Conservation (phyloP, 1,139 yeast genomes). For the Taphrina flavorubra region DNA sequence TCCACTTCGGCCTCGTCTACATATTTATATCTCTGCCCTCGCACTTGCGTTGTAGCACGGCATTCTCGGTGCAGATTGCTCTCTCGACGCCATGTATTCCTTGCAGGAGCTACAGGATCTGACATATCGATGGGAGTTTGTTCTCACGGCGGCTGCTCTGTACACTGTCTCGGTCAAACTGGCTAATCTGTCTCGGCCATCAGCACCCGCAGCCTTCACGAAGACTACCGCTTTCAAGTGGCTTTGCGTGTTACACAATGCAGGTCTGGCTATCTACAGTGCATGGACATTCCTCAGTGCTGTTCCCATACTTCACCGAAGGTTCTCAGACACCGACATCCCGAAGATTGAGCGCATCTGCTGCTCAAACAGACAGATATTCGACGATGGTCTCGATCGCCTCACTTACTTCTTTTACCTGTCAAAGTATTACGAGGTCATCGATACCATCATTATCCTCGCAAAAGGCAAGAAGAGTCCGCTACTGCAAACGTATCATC, state of each 20-base stretch:
- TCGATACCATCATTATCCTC: conserved; percentile 71
- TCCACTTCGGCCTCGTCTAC: too few species aligned
- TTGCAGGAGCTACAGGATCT: conserved; percentile 19
- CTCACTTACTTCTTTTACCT: conserved; percentile 73
- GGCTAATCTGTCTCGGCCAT: conserved; percentile 57
- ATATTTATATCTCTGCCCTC: too few species aligned
- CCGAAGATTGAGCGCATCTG: conserved; percentile 62
- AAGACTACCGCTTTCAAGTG: conserved; percentile 58
- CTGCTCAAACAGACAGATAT: conserved; percentile 69
- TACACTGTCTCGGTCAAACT: conserved; percentile 68
- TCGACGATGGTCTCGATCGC: conserved; percentile 62
- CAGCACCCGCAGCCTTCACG: conserved; percentile 65
- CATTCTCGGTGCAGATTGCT: not conserved
- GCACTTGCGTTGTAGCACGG: too few species aligned
- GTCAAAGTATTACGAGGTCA: conserved; percentile 73
- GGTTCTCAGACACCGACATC: conserved; percentile 47
- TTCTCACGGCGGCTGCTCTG: conserved; percentile 61
- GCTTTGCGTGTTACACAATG: conserved; percentile 67
- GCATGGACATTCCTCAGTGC: conserved; percentile 65
- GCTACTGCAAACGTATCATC: conserved; percentile 75
- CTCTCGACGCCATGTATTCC: conserved; percentile 2
- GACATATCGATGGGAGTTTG: conserved; percentile 32
- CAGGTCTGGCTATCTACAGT: conserved; percentile 68
- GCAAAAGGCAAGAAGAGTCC: conserved; percentile 74
- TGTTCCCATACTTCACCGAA: conserved; percentile 41